Percentiles rank a stretch among this genome's conserved stretches.
These are phyloP conservation scores for Musa troglodytarum DNA, from an alignment of 176 grass and related monocot genomes.

Conservation along the genomic window DNA sequence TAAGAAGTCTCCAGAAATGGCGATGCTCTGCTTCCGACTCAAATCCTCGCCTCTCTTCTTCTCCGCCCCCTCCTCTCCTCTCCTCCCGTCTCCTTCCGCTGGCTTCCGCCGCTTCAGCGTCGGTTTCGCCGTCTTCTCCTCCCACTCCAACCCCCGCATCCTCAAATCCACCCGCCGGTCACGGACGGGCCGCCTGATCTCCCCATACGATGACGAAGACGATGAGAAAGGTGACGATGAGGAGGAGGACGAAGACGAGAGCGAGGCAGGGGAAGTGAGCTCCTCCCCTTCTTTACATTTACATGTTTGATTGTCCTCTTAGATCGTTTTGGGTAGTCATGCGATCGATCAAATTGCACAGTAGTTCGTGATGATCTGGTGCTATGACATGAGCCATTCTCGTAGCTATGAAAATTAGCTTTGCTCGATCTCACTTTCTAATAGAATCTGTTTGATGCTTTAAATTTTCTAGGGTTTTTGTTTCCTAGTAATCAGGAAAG, in stretches of 20 bases:
- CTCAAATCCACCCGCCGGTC: constrained; percentile 18
- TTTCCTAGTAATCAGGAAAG: neutral
- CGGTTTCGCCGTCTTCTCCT: constrained; percentile 13
- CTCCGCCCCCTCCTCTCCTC: neutral
- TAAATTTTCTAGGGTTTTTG: neutral
- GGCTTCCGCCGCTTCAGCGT: neutral
- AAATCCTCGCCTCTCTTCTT: neutral
- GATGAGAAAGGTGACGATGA: neutral
- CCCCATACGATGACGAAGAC: constrained; percentile 1
- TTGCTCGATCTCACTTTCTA: too few relatives aligned
- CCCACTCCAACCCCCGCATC: constrained; percentile 17
- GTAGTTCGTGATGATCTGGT: too few relatives aligned
- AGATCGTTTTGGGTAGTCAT: neutral
- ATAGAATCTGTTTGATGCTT: too few relatives aligned
- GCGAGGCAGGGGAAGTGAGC: constrained; percentile 4
- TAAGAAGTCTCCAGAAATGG: constrained; percentile 4
- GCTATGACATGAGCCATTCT: too few relatives aligned
- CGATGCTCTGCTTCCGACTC: neutral
- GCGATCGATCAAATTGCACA: too few relatives aligned
- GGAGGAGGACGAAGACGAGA: neutral
- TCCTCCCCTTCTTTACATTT: neutral
- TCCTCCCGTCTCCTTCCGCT: neutral
- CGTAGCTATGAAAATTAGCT: too few relatives aligned
- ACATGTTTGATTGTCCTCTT: neutral
- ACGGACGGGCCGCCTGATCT: constrained; percentile 1